Evolutionary conservation across 768 basidiomycete species (phyloP).

Genomic region (Fibroporia radiculosa): DNA sequence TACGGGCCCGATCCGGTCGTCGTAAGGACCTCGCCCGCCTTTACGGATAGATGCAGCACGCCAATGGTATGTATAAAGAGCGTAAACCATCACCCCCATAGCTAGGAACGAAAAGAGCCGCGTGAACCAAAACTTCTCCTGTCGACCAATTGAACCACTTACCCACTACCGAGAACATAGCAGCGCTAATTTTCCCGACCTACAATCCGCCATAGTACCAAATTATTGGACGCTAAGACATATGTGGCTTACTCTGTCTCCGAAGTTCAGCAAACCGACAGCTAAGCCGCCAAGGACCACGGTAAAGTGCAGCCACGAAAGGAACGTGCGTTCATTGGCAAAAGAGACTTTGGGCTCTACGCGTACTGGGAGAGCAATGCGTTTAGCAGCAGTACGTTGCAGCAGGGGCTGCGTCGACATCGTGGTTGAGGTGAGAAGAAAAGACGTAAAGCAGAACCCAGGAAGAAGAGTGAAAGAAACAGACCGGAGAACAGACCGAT

Average conservation of each 20-base stretch:
- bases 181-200: conserved; percentile 95
- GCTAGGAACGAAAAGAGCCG: conserved; percentile 38
- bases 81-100: conserved; percentile 96
- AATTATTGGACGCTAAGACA: neutral
- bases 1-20: conserved; percentile 92
- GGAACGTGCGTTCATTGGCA: conserved; percentile 91
- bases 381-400: conserved; percentile 87
- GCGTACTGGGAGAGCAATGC: conserved; percentile 93
- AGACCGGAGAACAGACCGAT: conserved; percentile 14
- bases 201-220: conserved; percentile 20
- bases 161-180: conserved; percentile 95
- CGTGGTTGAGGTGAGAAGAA: conserved; percentile 3
- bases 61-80: conserved; percentile 94
- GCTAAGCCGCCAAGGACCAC: conserved; percentile 95
- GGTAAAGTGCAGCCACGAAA: conserved; percentile 98
- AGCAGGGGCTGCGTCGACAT: conserved; percentile 99
- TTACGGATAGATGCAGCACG: conserved; percentile 87
- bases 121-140: conserved; percentile 6
- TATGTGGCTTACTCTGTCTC: conserved; percentile 64
- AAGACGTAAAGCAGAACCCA: neutral
- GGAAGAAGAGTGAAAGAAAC: conserved; percentile 5
- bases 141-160: conserved; percentile 20
- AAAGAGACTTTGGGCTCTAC: conserved; percentile 95
- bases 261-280: conserved; percentile 95
- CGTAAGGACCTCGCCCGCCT: conserved; percentile 91